These are phyloP conservation scores for Stereocaulon alpinum DNA, from an alignment of 495 filamentous ascomycete genomes.

Conservation along the genomic window DNA sequence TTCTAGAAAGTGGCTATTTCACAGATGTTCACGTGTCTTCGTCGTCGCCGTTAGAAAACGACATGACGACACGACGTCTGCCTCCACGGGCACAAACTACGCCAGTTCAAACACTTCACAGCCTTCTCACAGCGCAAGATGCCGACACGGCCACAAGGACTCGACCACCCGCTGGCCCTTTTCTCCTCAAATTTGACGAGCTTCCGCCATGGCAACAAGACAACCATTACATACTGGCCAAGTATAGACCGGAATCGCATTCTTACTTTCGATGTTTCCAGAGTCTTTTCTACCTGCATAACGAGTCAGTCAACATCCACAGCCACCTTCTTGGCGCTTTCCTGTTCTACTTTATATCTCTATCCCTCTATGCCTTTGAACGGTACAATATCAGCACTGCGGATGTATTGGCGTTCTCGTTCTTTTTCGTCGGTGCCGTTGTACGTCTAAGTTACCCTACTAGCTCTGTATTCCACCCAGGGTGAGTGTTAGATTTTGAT, in stretches of 20 bases:
- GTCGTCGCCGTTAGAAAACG: neutral
- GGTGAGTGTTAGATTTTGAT: no score
- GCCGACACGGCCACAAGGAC: conserved; percentile 7
- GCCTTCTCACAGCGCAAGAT: conserved; percentile 16
- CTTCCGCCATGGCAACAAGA: conserved; percentile 62
- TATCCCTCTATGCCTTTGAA: conserved; percentile 16
- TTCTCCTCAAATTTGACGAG: conserved; percentile 51
- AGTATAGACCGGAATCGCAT: conserved; percentile 59
- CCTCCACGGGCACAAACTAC: conserved; percentile 14
- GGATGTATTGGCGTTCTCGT: conserved; percentile 29
- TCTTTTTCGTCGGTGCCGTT: conserved; percentile 40
- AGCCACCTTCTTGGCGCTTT: conserved; percentile 65
- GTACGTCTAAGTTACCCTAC: conserved; percentile 26
- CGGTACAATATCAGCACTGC: conserved; percentile 14
- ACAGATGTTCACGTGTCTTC: neutral
- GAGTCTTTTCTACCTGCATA: conserved; percentile 69
- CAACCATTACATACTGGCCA: conserved; percentile 62
- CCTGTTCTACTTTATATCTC: conserved; percentile 32
- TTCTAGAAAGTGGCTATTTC: neutral
- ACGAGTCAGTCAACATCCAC: conserved; percentile 93
- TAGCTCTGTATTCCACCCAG: no score
- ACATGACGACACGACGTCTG: conserved; percentile 9
- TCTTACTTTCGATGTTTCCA: conserved; percentile 54
- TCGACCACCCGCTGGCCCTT: neutral
- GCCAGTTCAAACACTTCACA: conserved; percentile 14